A percentile compares a stretch with the other conserved stretches of the same genome.
These are phyloP conservation scores for Papilionanthe hybrid DNA, from an alignment of 116 monocot genomes.

Conservation along the genomic window DNA sequence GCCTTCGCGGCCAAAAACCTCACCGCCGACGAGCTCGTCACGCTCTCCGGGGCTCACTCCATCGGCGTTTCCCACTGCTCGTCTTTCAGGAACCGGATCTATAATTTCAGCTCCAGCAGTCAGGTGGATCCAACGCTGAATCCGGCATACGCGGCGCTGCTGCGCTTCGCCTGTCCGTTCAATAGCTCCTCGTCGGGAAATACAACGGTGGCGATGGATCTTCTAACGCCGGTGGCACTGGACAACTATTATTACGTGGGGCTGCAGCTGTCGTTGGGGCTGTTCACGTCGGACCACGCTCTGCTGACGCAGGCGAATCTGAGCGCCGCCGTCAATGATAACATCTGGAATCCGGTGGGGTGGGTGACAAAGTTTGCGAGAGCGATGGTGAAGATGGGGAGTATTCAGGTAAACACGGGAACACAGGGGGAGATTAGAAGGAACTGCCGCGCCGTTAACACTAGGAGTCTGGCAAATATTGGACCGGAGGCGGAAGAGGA, in stretches of 20 bases:
- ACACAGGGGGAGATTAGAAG: constrained; percentile 37
- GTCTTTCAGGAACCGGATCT: constrained; percentile 31
- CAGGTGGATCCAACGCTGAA: constrained; percentile 34
- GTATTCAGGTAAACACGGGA: constrained; percentile 34
- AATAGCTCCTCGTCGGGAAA: constrained; percentile 8
- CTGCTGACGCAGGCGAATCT: constrained; percentile 23
- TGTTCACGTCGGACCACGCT: constrained; percentile 37
- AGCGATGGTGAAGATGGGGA: constrained; percentile 58
- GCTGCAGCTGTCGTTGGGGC: constrained; percentile 10
- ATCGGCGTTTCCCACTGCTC: constrained; percentile 35
- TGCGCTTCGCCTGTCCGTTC: constrained; percentile 26
- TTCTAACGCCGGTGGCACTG: constrained; percentile 15
- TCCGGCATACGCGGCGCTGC: constrained; percentile 20
- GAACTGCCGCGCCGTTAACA: constrained; percentile 33
- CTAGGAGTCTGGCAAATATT: no score
- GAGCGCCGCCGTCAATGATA: constrained; percentile 15
- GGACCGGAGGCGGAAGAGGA: no score
- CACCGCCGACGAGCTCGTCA: constrained; percentile 35
- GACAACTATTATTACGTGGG: constrained; percentile 42
- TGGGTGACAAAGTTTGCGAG: constrained; percentile 26
- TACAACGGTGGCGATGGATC: constrained; percentile 27
- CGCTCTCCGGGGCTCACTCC: constrained; percentile 39
- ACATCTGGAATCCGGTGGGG: constrained; percentile 1
- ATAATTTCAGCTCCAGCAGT: constrained; percentile 20
- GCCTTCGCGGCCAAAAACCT: constrained; percentile 30